These are phyloP conservation scores for Dendryphion nanum DNA, from an alignment of 2,329 filamentous ascomycete species.

Conservation along the genomic window DNA sequence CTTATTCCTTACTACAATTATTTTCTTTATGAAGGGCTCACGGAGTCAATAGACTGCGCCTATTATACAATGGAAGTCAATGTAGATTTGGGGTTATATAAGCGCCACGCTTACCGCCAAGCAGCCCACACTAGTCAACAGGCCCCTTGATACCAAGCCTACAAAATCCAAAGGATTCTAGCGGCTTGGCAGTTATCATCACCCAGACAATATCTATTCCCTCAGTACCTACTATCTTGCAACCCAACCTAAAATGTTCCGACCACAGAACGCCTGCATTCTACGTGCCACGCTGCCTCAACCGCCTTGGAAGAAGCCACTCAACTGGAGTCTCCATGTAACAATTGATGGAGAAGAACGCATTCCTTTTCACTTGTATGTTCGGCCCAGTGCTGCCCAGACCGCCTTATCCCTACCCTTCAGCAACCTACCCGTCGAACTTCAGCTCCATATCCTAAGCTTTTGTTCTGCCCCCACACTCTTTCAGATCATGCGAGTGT, in stretches of 20 bases:
- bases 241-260: conserved; percentile 2
- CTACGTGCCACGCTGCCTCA: conserved; percentile 5
- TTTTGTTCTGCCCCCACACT: conserved; percentile 13
- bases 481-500: conserved; percentile 14
- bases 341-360: background rate
- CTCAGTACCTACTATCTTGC: no score
- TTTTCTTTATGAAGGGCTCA: no score
- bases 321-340: background rate
- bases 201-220: no score
- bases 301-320: background rate
- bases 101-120: no score
- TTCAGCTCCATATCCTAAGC: conserved; percentile 12
- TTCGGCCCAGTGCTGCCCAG: conserved; percentile 2
- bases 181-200: no score
- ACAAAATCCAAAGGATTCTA: no score
- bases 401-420: conserved; percentile 6
- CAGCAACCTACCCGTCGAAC: conserved; percentile 10
- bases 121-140: no score
- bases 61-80: no score
- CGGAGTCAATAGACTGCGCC: no score
- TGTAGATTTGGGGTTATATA: no score
- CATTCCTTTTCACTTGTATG: background rate
- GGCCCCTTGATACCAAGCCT: no score
- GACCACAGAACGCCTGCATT: conserved; percentile 7
- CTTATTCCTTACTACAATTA: no score